Percentiles rank a stretch among this genome's conserved stretches.
phyloP scores from a whole-genome alignment of 2,329 filamentous ascomycete genomes.

The Blumeria hordei region DNA sequence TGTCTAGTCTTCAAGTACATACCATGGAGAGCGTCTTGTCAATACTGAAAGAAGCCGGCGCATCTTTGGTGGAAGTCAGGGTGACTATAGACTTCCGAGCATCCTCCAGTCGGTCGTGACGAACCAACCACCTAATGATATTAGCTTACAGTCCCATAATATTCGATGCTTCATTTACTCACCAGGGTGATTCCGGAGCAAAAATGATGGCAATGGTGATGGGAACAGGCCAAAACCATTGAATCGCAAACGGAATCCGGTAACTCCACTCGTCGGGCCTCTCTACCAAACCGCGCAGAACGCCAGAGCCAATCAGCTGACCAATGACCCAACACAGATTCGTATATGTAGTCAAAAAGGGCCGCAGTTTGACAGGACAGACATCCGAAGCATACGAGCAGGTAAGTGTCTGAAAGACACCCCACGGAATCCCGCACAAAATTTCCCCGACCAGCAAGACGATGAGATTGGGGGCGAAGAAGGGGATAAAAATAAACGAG shows the following conservation, averaged over 20 bases:
- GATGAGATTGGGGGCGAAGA: slow-evolving; percentile 6
- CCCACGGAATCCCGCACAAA: slow-evolving; percentile 25
- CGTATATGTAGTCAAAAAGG: slow-evolving; percentile 8
- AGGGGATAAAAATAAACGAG: slow-evolving; percentile 7
- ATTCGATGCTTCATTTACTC: slow-evolving; percentile 22
- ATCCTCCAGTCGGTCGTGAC: slow-evolving; percentile 20
- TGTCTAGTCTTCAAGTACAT: neutral
- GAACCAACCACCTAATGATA: slow-evolving; percentile 1
- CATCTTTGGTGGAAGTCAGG: slow-evolving; percentile 6
- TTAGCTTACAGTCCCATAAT: slow-evolving; percentile 8
- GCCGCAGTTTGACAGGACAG: neutral
- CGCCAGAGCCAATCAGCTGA: slow-evolving; percentile 23
- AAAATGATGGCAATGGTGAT: slow-evolving; percentile 22
- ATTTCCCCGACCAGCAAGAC: slow-evolving; percentile 9
- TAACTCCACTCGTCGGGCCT: slow-evolving; percentile 10
- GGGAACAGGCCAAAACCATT: slow-evolving; percentile 27
- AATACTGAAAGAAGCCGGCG: slow-evolving; percentile 17
- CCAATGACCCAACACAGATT: slow-evolving; percentile 14
- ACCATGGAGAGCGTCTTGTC: slow-evolving; percentile 67
- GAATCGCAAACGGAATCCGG: slow-evolving; percentile 15
- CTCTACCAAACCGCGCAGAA: slow-evolving; percentile 16
- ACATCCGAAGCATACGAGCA: slow-evolving; percentile 1
- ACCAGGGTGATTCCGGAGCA: slow-evolving; percentile 26
- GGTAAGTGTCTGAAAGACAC: slow-evolving; percentile 19
- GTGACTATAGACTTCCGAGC: slow-evolving; percentile 12